Evolutionary conservation across 1,139 yeast genomes (phyloP).

Genomic region (Saccharomyces hybrid): DNA sequence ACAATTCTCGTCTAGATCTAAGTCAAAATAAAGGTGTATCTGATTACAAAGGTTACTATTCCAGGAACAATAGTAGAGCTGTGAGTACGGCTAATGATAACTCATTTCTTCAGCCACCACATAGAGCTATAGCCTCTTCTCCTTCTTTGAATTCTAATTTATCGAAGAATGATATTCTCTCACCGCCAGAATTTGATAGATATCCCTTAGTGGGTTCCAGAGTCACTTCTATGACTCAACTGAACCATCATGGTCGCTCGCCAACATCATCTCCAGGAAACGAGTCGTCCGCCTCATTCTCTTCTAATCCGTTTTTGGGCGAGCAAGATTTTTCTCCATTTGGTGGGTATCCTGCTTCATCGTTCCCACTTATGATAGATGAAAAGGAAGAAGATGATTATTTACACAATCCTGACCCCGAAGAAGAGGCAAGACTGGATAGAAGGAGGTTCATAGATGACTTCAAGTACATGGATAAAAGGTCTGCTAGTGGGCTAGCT

Average conservation of each 20-base stretch:
- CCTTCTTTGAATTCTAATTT: slow-evolving; percentile 15
- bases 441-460: slow-evolving; percentile 53
- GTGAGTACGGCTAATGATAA: slow-evolving; percentile 1
- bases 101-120: slow-evolving; percentile 5
- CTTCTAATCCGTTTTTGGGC: slow-evolving; percentile 32
- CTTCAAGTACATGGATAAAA: slow-evolving; percentile 50
- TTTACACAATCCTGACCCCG: slow-evolving; percentile 87
- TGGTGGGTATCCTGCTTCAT: slow-evolving; percentile 88
- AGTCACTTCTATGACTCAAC: slow-evolving; percentile 38
- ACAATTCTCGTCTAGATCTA: neutral
- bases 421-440: slow-evolving; percentile 72
- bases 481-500: slow-evolving; percentile 49
- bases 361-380: slow-evolving; percentile 77
- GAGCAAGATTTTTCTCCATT: slow-evolving; percentile 64
- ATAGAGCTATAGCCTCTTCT: slow-evolving; percentile 8
- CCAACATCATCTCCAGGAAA: slow-evolving; percentile 5
- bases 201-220: slow-evolving; percentile 52
- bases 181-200: slow-evolving; percentile 51
- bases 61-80: slow-evolving; percentile 13
- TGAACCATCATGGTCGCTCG: slow-evolving; percentile 5
- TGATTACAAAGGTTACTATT: slow-evolving; percentile 28
- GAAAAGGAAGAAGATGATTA: slow-evolving; percentile 91
- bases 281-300: slow-evolving; percentile 20
- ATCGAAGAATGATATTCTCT: slow-evolving; percentile 26
- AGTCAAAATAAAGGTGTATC: slow-evolving; percentile 10